Percentiles rank a stretch among this genome's conserved stretches.
Conservation (phyloP, 2,329 filamentous ascomycete species). For the Thielaviopsis populi region DNA sequence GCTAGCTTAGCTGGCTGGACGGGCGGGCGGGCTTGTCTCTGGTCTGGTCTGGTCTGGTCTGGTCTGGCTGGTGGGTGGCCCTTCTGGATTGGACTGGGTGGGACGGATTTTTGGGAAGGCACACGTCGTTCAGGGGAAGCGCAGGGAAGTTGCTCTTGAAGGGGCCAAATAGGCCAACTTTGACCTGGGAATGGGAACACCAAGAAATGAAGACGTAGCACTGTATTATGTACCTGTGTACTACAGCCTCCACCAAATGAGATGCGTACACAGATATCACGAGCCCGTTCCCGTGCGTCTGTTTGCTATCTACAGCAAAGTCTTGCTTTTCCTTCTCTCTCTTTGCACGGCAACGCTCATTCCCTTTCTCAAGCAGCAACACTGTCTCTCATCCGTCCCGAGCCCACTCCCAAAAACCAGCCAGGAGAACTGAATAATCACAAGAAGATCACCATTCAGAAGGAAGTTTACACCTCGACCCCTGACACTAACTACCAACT, state of each 20-base stretch:
- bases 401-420: background rate
- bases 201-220: background rate
- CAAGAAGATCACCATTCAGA: background rate
- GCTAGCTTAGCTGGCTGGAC: background rate
- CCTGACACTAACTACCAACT: conserved; percentile 1
- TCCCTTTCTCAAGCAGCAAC: background rate
- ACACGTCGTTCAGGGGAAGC: conserved; percentile 6
- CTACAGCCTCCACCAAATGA: background rate
- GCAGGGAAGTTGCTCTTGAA: background rate
- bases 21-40: too few relatives aligned
- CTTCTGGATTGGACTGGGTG: background rate
- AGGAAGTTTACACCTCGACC: background rate
- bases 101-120: conserved; percentile 1
- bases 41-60: too few relatives aligned
- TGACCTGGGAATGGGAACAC: background rate
- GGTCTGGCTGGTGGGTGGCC: too few relatives aligned
- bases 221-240: background rate
- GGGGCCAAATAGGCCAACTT: background rate
- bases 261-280: background rate
- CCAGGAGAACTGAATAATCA: background rate
- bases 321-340: background rate
- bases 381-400: background rate
- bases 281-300: background rate
- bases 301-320: background rate
- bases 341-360: background rate